phyloP scores from a whole-genome alignment of 768 basidiomycete species.

The Flagelloscypha sp. region DNA sequence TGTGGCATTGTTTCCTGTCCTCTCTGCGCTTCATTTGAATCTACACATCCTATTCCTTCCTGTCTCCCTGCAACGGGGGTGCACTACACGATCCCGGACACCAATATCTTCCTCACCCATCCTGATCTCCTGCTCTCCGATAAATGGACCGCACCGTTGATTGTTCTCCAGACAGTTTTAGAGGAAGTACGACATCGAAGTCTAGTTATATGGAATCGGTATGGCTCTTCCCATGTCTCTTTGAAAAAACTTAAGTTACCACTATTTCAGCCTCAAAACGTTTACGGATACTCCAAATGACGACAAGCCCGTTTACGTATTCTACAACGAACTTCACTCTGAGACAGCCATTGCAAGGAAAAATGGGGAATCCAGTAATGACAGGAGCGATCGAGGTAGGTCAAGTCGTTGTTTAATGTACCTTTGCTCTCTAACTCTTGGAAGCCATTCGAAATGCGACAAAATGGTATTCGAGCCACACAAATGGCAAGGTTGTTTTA shows the following conservation, averaged over 20 bases:
- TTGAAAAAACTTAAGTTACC: too few species aligned
- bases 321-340: constrained; percentile 80
- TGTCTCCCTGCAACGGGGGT: too few species aligned
- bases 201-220: constrained; percentile 88
- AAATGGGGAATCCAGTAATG: constrained; percentile 81
- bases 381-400: constrained; percentile 87
- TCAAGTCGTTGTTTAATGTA: constrained; percentile 2
- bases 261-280: constrained; percentile 75
- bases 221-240: too few species aligned
- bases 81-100: constrained; percentile 86
- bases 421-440: background rate
- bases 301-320: constrained; percentile 77
- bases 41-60: constrained; percentile 45
- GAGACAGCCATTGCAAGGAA: constrained; percentile 75
- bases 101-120: constrained; percentile 92
- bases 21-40: constrained; percentile 41
- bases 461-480: constrained; percentile 78
- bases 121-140: constrained; percentile 90
- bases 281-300: constrained; percentile 79
- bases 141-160: constrained; percentile 68
- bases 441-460: constrained; percentile 84
- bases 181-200: constrained; percentile 96
- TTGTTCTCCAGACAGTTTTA: constrained; percentile 90
- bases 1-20: constrained; percentile 75
- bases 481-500: constrained; percentile 60